Percentiles rank a stretch among this genome's conserved stretches.
Evolutionary conservation across 106 monocot genomes (phyloP).

Genomic region (Allium fistulosum): DNA sequence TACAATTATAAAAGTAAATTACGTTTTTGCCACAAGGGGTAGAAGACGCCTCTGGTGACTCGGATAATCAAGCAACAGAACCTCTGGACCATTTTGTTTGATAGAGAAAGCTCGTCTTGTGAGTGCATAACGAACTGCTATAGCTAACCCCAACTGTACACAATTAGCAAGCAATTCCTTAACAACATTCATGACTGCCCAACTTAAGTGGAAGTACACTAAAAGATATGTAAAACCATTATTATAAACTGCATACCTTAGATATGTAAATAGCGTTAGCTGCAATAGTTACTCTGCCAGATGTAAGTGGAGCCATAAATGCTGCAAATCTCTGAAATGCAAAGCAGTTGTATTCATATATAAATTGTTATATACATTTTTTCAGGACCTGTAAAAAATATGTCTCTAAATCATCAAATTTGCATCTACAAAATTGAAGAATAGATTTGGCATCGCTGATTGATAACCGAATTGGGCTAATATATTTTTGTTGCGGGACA

Average conservation of each 20-base stretch:
- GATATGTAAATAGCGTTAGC: constrained; percentile 54
- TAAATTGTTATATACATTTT: too few species aligned
- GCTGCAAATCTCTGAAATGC: constrained; percentile 88
- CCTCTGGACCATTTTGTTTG: constrained; percentile 49
- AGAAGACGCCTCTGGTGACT: constrained; percentile 85
- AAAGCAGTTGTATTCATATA: neutral
- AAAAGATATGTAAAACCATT: neutral
- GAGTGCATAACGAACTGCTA: constrained; percentile 79
- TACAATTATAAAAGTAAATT: constrained; percentile 9
- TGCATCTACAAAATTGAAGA: too few species aligned
- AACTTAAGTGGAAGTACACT: too few species aligned
- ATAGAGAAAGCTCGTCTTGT: constrained; percentile 81
- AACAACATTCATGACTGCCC: too few species aligned
- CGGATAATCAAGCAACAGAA: constrained; percentile 87
- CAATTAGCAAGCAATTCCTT: too few species aligned
- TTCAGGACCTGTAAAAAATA: neutral
- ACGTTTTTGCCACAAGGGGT: constrained; percentile 89
- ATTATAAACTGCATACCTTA: constrained; percentile 32
- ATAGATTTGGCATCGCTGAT: too few species aligned
- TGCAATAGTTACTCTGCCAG: constrained; percentile 77
- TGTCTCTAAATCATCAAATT: neutral
- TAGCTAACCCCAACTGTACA: constrained; percentile 58
- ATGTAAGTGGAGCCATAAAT: constrained; percentile 83
- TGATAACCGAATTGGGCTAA: too few species aligned
- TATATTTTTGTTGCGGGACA: too few species aligned